Base-by-base conservation (phyloP, 148 eudicot species). In the Heliosperma pusillum region DNA sequence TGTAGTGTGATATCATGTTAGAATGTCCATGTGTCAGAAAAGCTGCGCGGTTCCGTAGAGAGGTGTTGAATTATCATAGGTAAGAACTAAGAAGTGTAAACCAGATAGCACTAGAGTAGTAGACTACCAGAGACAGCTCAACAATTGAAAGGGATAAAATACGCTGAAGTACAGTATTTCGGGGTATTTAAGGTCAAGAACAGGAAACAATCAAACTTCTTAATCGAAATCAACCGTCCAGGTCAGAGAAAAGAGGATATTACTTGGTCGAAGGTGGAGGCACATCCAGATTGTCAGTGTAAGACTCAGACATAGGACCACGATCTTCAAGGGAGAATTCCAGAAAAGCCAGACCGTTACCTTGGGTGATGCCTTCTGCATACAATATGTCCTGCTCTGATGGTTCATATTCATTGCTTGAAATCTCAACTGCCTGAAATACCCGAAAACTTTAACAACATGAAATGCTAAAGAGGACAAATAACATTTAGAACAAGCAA, bases 371-470 rank as follows among this genome's bases (percentile, higher is more conserved):
- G 62, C 99, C 99, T 88, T 96, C 99, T 45, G 97, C 92, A 79
- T 85, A 96, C 66, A 96, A 79, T 74, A 96, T 92, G 85, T 96
- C 99, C 76, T 86, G 82, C 70, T 96, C 99, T 58, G 95, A 84
- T 44, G 99, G 99, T 80, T 96, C 99, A 55, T 96, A 96, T 76
- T 96, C 99, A 63, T 90, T 92, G 84, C 97, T 92, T 40, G 99
- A 96, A 42, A 96, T 87, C 86, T 96, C 97, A 75, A 91, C 99
- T 66, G 97, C 99, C 99, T 96, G 77, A 72, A 69, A 80, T 50
- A 26, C 24, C 40, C 47, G 63, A 40, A 72, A 45, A 26, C 22
- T 52, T 69, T 24, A 68, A 36, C 58, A 66, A 30, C 17, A 47
- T 16, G 52, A 25, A 67, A 69, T 40, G 52, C 50, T 60, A 73